Conservation (phyloP, 495 filamentous ascomycete genomes). For the Poronia punctata region DNA sequence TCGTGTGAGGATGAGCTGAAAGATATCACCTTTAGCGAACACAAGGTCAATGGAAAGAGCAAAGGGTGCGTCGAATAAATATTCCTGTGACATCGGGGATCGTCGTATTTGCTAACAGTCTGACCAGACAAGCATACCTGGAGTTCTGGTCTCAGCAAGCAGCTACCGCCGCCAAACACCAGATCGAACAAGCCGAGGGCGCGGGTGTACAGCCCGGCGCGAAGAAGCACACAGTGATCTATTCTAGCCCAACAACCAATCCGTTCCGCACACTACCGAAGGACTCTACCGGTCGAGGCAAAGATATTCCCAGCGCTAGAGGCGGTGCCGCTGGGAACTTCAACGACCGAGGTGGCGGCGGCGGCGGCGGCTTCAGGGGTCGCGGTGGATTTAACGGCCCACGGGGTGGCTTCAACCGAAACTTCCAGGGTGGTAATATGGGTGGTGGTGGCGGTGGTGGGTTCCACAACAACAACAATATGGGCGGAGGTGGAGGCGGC, state of each 20-base stretch:
- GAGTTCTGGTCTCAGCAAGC: conserved; percentile 81
- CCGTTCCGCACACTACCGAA: conserved; percentile 91
- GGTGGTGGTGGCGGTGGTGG: conserved; percentile 18
- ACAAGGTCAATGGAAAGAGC: conserved; percentile 97
- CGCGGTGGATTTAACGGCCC: conserved; percentile 31
- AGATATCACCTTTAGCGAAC: conserved; percentile 92
- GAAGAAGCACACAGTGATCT: conserved; percentile 68
- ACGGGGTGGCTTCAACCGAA: conserved; percentile 39
- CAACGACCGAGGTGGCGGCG: conserved; percentile 37
- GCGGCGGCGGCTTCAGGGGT: conserved; percentile 21
- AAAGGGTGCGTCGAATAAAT: conserved; percentile 74
- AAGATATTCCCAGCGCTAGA: conserved; percentile 52
- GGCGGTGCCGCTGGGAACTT: conserved; percentile 37
- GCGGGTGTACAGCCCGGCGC: conserved; percentile 36
- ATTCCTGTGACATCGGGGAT: neutral
- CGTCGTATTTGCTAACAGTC: conserved; percentile 13
- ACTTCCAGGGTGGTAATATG: conserved; percentile 21
- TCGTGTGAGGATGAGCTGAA: conserved; percentile 76
- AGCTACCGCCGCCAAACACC: conserved; percentile 75
- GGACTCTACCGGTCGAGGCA: conserved; percentile 71
- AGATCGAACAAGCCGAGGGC: conserved; percentile 58
- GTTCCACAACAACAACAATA: conserved; percentile 19
- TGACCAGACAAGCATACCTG: conserved; percentile 75
- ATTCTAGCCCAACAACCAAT: conserved; percentile 69
- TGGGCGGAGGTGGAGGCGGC: conserved; percentile 22